Base-by-base conservation (phyloP, 257 asterid species). In the Penstemon eatonii region DNA sequence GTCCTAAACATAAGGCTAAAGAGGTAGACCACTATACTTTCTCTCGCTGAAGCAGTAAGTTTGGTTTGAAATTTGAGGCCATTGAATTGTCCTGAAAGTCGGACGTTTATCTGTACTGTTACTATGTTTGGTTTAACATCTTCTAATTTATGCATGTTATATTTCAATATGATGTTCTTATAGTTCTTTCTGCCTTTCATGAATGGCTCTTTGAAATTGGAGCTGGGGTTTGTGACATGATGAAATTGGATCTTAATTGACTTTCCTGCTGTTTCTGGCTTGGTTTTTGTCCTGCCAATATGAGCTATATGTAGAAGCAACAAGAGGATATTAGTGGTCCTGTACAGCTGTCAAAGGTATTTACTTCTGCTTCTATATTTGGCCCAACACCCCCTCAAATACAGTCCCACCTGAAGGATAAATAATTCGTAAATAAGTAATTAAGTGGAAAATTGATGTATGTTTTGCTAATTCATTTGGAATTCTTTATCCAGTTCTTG, bases 161-260 rank as follows among this genome's bases (percentile, higher is more conserved):
- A 42, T 12, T 65, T 38, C 5, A 41, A 18, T 68, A 69, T 63
- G 69, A 70, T 81, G 69, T 80, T 54, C 96, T 93, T 73, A 90
- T 83, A 71, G 80, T 90, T 73, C 84, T 84, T 82, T 83, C 82
- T 82, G 85, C 90, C 95, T 84, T 84, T 70, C 70, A 67, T 86
- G 75, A 65, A 81, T 86, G 99, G 99, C 97, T 90, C 99, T 87
- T 81, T 62, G 83, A 88, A 90, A 85, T 93, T 90, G 91, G 97
- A 93, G 99, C 99, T 88, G 99, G 83, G 86, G 90, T 81, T 89
- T 69, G 80, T 83, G 95, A 78, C 85, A 82, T 90, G 89, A 52
- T 78, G 86, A 78, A 76, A 25, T 74, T 83, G 85, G 72, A 71
- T 78, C 73, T 75, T 83, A 79, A 72, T 88, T 84, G 86, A 80